Evolutionary conservation across 2,329 filamentous ascomycete species (phyloP), one percentile per base, ranked within the genome.

Genomic region (Cryphonectria radicalis): DNA sequence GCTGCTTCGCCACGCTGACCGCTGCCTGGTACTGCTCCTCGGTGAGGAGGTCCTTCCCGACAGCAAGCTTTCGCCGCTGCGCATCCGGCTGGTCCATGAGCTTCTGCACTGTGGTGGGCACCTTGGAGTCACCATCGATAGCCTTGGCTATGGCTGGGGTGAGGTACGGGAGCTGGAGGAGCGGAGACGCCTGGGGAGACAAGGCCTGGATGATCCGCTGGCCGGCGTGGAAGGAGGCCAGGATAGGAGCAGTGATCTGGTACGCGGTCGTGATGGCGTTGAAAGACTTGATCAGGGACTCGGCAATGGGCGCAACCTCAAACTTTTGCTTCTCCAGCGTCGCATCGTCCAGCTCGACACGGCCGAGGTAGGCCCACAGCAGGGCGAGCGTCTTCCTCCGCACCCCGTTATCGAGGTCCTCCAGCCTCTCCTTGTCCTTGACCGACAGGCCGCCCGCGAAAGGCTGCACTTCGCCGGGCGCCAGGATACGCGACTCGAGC

Each of bases 361-460:
- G 92, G 73, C 93, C 93, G 64, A 98, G 88, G 80, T 99, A 98
- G 59, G 96, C 95, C 96, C 97, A 99, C 22, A 99, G 86, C 70
- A 99, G 86, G 66, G 92, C 93, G 62, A 98, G 86, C 10, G 94
- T 91, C 86, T 98, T 98, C 78, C 96, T 89, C 75, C 93, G 91
- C 35, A 90, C 87, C 55, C 91, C 90, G 75, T 92, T 92, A 66
- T 98, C 96, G 72, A 97, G 82, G 75, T 94, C 90, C 78, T 93
- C 90, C 10, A 99, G 86, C 78, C 89, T 91, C 77, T 90, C 86
- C 79, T 90, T 91, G 77, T 97, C 94, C 81, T 94, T 94, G 22
- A 84, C 81, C 0, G 90, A 87, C 74, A 98, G 84, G 50, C 90
- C 89, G 43, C 82, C 83, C 57, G 86, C 86, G 63, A 87, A 84